Percentiles rank a stretch among this genome's conserved stretches.
phyloP scores from a whole-genome alignment of 352 stramenopile species.

The Albugo laibachii region DNA sequence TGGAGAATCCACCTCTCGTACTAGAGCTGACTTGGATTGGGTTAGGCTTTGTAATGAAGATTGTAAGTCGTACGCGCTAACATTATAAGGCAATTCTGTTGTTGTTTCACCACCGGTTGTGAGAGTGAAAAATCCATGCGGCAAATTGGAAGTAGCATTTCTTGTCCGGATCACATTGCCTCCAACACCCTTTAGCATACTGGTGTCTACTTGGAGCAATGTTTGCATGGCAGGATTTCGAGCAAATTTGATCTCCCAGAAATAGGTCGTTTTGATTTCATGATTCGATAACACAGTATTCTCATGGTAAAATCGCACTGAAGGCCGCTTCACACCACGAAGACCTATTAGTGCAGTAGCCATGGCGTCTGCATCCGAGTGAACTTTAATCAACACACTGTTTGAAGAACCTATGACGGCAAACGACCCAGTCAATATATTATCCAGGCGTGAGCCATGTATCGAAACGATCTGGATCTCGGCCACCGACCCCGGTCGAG shows the following conservation, averaged over 20 bases:
- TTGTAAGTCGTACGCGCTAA: slow-evolving; percentile 4
- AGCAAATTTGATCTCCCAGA: slow-evolving; percentile 11
- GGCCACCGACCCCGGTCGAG: slow-evolving; percentile 7
- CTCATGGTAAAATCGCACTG: neutral
- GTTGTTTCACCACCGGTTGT: slow-evolving; percentile 8
- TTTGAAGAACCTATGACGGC: slow-evolving; percentile 1
- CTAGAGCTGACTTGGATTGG: slow-evolving; percentile 8
- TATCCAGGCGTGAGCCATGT: slow-evolving; percentile 4
- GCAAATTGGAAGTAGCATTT: slow-evolving; percentile 3
- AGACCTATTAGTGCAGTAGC: slow-evolving; percentile 3
- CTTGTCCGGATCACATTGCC: neutral
- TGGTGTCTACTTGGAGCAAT: slow-evolving; percentile 2
- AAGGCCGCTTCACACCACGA: slow-evolving; percentile 2
- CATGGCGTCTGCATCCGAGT: slow-evolving; percentile 3
- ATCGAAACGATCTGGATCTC: slow-evolving; percentile 9
- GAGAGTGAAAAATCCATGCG: slow-evolving; percentile 6
- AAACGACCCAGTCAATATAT: neutral
- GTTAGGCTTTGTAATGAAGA: slow-evolving; percentile 4
- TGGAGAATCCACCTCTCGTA: slow-evolving; percentile 3
- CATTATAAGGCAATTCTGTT: slow-evolving; percentile 8
- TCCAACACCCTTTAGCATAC: neutral
- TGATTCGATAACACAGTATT: neutral
- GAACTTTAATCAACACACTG: slow-evolving; percentile 4
- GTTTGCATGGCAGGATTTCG: slow-evolving; percentile 1
- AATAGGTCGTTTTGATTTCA: neutral